Base-by-base conservation (phyloP, 2,329 filamentous ascomycete genomes). In the Chaetomiaceae sp. region DNA sequence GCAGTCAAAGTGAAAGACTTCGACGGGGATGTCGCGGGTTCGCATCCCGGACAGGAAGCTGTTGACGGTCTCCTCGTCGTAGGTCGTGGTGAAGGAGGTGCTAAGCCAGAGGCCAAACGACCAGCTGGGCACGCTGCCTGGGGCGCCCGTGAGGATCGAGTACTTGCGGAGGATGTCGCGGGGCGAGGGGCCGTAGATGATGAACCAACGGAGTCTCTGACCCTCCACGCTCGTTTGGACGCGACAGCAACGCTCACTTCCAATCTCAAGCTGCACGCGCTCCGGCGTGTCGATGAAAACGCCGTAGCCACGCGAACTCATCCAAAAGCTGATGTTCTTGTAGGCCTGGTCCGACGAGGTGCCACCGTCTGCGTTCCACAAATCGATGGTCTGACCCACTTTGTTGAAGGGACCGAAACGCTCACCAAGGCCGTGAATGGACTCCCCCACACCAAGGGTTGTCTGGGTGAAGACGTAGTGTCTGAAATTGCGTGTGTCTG, bases 321-420 rank as follows among this genome's bases (percentile, higher is more conserved):
- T 67, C 74, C 79, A 86, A 62, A 86, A 84, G 0, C 79, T 76
- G 2, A 86, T 65, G 58, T 86, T 86, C 67, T 86, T 86, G 65
- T 86, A 86, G 1, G 81, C 81, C 60, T 85, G 82, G 45, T 85
- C 81, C 53, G 76, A 81, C 0, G 76, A 81, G 0, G 83, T 86
- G 9, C 83, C 83, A 6, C 78, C 78, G 54, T 81, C 78, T 12
- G 74, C 72, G 54, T 81, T 81, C 76, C 76, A 81, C 7, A 89
- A 73, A 46, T 77, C 71, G 8, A 89, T 68, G 11, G 74, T 72
- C 62, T 89, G 84, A 11, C 85, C 85, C 34, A 88, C 79, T 62
- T 86, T 88, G 62, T 86, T 84, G 65, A 85, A 86, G 6, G 83
- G 78, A 0, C 85, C 85, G 59, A 89, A 90, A 12, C 86, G 73